Base-by-base conservation (phyloP, 2,329 filamentous ascomycete species). In the Curvularia sp. region DNA sequence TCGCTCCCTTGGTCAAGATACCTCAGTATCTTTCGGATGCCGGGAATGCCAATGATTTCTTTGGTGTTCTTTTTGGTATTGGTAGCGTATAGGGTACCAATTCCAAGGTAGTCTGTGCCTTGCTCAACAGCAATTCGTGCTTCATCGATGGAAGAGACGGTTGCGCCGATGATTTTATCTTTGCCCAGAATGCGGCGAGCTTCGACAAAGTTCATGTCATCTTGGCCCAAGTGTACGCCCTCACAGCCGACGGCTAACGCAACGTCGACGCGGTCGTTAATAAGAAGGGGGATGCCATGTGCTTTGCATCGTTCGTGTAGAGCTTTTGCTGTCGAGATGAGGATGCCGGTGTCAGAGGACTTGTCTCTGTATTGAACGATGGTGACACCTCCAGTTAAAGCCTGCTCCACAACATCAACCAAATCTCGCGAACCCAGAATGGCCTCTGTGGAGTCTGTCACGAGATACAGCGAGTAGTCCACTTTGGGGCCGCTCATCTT, bases 331-430 rank as follows among this genome's bases (percentile, higher is more conserved):
- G 84, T 90, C n/a, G 83, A 79, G 47, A 97, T 85, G 61, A 95
- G 84, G 10, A 81, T 82, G 19, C 83, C 86, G 1, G 90, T 95
- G 68, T 93, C 89, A 72, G 87, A 89, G 41, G 83, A 87, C 80
- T 98, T 97, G 81, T 97, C 93, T 74, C 94, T 87, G 74, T 94
- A 93, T 80, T 98, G 94, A 34, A 98, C 90, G 45, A 95, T 81
- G 2, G 90, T 94, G 42, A 90, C 91, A 54, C 86, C 92, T 76
- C 92, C 93, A 74, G 85, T 81, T 49, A 96, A 78, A 19, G 93
- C 90, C 45, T 86, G 84, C 70, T 89, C 87, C 53, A 97, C 93
- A 1, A 97, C 88, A 9, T 84, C 68, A 59, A 86, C 84, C 36
- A 97, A 82, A 74, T 92, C 84, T 67, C 84, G 85, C 62, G 83